Evolutionary conservation across 192 early-diverging fungal species (phyloP).

Genomic region (Allomyces arbusculus): DNA sequence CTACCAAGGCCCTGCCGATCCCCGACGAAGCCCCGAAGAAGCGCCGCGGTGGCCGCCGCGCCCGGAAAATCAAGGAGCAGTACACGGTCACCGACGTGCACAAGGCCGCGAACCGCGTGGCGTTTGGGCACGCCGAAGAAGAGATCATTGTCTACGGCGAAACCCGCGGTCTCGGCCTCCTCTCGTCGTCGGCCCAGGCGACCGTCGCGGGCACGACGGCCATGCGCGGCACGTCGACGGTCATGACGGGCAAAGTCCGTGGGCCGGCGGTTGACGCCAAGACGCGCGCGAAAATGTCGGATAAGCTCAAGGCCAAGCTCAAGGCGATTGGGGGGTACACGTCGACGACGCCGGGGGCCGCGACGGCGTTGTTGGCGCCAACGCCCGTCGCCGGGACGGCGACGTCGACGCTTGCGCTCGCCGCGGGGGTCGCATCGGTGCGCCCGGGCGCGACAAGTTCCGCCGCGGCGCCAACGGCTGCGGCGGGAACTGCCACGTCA

Average conservation of each 20-base stretch:
- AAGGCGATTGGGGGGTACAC: background rate
- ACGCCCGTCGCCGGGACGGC: background rate
- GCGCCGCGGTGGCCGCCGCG: conserved; percentile 65
- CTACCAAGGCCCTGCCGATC: conserved; percentile 71
- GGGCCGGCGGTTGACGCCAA: conserved; percentile 44
- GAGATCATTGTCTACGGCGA: conserved; percentile 67
- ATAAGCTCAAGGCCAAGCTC: conserved; percentile 2
- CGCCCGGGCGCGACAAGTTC: conserved; percentile 23
- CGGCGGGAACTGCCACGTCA: conserved; percentile 14
- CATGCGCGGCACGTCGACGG: conserved; percentile 3
- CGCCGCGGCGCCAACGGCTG: conserved; percentile 21
- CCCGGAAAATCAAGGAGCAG: conserved; percentile 60
- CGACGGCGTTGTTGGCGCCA: conserved; percentile 10
- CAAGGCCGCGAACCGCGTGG: conserved; percentile 74
- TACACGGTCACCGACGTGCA: conserved; percentile 69
- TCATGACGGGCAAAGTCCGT: conserved; percentile 55
- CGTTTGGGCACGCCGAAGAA: conserved; percentile 78
- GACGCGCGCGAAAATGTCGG: conserved; percentile 37
- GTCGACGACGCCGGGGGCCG: conserved; percentile 1
- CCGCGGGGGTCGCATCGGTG: background rate
- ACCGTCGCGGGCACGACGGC: too few species aligned
- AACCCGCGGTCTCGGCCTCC: conserved; percentile 71
- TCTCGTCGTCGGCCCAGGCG: conserved; percentile 24
- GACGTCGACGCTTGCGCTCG: background rate
- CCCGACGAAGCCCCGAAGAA: conserved; percentile 82